A percentile compares a stretch with the other conserved stretches of the same genome.
Evolutionary conservation across 2,329 filamentous ascomycete genomes (phyloP).

Genomic region (Pestalotiopsis sp.): DNA sequence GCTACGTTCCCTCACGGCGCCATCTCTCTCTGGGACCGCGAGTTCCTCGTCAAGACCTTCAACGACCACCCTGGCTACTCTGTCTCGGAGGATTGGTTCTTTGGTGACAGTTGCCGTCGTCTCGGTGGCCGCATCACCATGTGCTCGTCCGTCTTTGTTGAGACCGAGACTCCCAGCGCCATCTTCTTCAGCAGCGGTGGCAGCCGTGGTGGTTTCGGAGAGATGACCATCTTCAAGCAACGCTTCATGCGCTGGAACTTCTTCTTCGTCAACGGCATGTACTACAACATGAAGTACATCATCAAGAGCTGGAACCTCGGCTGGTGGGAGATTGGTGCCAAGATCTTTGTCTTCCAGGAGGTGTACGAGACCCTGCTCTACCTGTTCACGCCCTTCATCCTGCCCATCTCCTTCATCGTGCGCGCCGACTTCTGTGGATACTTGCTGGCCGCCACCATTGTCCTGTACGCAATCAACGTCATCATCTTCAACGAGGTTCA

Average conservation of each 20-base stretch:
- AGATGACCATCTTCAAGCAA: conserved; percentile 55
- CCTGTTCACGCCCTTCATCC: conserved; percentile 45
- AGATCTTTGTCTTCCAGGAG: conserved; percentile 52
- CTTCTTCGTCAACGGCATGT: conserved; percentile 52
- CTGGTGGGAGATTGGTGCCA: conserved; percentile 50
- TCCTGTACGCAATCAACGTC: conserved; percentile 44
- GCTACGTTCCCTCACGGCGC: conserved; percentile 54
- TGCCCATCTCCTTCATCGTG: conserved; percentile 46
- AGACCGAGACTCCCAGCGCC: conserved; percentile 48
- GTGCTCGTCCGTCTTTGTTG: conserved; percentile 52
- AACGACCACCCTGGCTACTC: conserved; percentile 51
- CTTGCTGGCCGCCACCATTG: conserved; percentile 38
- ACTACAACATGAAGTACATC: conserved; percentile 49
- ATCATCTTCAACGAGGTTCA: conserved; percentile 52
- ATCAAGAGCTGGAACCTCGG: conserved; percentile 49
- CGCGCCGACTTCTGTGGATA: conserved; percentile 39
- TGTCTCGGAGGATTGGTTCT: conserved; percentile 55
- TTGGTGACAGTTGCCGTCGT: conserved; percentile 47
- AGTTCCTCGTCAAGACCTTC: conserved; percentile 47
- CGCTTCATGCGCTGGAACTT: conserved; percentile 55
- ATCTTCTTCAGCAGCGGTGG: conserved; percentile 43
- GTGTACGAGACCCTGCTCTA: conserved; percentile 47
- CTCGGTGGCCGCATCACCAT: conserved; percentile 47
- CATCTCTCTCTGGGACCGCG: conserved; percentile 49
- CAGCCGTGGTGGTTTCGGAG: conserved; percentile 49